Conservation (phyloP, 306 rosid species). For the Ormosia semicastrata region DNA sequence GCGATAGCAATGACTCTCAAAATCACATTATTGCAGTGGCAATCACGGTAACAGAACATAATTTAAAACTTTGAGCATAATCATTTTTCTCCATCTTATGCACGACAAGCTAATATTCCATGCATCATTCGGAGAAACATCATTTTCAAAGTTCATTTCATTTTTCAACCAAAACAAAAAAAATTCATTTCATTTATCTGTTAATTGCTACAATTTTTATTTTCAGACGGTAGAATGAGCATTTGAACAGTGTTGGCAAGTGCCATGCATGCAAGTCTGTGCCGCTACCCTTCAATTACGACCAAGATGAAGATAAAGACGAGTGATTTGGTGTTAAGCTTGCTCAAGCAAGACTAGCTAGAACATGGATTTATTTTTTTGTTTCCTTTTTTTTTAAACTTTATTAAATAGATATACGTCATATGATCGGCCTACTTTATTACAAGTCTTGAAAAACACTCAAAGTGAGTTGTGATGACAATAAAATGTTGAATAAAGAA, state of each 20-base stretch:
- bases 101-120: neutral
- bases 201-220: neutral
- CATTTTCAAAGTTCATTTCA: neutral
- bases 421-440: no score
- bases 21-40: neutral
- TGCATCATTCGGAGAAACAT: neutral
- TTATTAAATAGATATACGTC: no score
- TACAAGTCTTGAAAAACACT: no score
- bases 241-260: conserved; percentile 76
- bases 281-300: conserved; percentile 74
- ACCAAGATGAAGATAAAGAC: conserved; percentile 54
- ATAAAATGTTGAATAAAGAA: neutral
- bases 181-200: neutral
- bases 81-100: neutral
- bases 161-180: no score
- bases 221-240: conserved; percentile 71
- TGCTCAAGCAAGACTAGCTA: neutral
- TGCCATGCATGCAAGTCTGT: conserved; percentile 71
- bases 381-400: neutral
- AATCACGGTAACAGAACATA: neutral
- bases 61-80: neutral
- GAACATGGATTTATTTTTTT: neutral
- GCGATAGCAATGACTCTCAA: neutral
- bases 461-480: neutral
- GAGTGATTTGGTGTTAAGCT: conserved; percentile 9